These are phyloP conservation scores for Pseudodiploospora longispora DNA, from an alignment of 2,329 filamentous ascomycete genomes.

Conservation along the genomic window DNA sequence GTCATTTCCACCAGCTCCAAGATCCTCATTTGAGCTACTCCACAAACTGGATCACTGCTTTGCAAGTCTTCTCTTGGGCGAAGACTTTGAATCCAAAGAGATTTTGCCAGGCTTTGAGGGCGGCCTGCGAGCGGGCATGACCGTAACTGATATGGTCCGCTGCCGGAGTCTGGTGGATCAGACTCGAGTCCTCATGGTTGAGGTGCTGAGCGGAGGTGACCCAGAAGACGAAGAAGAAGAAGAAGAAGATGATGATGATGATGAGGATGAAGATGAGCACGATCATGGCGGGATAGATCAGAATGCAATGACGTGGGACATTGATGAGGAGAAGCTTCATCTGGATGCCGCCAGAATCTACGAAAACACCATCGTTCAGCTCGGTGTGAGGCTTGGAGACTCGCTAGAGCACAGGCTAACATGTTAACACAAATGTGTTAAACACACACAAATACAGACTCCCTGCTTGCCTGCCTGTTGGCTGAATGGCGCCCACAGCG, in stretches of 20 bases:
- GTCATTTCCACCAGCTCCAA: conserved; percentile 55
- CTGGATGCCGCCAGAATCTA: conserved; percentile 72
- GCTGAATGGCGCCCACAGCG: too few relatives aligned
- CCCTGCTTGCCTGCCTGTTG: too few relatives aligned
- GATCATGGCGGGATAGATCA: conserved; percentile 14
- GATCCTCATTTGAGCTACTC: conserved; percentile 61
- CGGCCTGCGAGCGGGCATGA: conserved; percentile 57
- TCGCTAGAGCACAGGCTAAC: conserved; percentile 11
- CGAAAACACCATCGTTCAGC: conserved; percentile 66
- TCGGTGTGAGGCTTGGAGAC: conserved; percentile 59
- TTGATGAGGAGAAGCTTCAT: conserved; percentile 44
- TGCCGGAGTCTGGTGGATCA: conserved; percentile 74
- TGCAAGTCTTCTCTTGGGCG: conserved; percentile 61
- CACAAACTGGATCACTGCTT: conserved; percentile 80
- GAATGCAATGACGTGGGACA: conserved; percentile 21
- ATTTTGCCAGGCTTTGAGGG: conserved; percentile 62
- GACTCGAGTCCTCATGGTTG: conserved; percentile 62
- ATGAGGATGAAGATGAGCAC: conserved; percentile 26
- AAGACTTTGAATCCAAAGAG: conserved; percentile 57
- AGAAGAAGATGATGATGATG: conserved; percentile 28
- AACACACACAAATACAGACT: too few relatives aligned
- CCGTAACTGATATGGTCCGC: conserved; percentile 76
- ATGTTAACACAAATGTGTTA: too few relatives aligned
- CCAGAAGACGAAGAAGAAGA: conserved; percentile 35
- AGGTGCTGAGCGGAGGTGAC: conserved; percentile 46